Percentiles rank a stretch among this genome's conserved stretches.
These are phyloP conservation scores for Cucurbita argyrosperma DNA, from an alignment of 306 rosid genomes.

Conservation along the genomic window DNA sequence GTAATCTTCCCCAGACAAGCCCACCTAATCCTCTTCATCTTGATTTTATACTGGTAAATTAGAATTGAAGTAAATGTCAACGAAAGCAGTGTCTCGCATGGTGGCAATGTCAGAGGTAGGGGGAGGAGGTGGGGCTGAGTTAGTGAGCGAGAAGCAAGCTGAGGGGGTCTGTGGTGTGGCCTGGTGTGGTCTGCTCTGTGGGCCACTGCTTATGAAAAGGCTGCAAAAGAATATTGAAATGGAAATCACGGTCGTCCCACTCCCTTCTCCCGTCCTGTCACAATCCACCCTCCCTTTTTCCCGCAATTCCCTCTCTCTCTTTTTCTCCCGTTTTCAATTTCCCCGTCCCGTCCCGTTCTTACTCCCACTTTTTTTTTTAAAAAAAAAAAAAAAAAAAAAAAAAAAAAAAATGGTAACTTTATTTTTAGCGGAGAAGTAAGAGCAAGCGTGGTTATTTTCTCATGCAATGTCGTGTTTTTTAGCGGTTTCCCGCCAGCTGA, in stretches of 20 bases:
- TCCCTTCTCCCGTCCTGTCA: slow-evolving; percentile 55
- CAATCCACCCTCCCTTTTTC: slow-evolving; percentile 40
- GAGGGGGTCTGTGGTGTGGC: not conserved
- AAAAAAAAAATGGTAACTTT: not conserved
- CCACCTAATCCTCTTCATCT: not conserved
- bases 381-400: too few species aligned
- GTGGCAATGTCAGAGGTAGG: slow-evolving; percentile 15
- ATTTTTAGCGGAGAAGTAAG: too few species aligned
- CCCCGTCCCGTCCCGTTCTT: not conserved
- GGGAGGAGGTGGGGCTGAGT: slow-evolving; percentile 11
- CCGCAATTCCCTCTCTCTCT: slow-evolving; percentile 52
- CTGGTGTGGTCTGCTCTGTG: not conserved
- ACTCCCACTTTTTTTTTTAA: too few species aligned
- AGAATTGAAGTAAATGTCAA: slow-evolving; percentile 15
- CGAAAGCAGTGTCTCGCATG: slow-evolving; percentile 15
- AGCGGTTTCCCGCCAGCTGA: slow-evolving; percentile 61
- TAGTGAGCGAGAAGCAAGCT: slow-evolving; percentile 28
- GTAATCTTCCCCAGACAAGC: not conserved
- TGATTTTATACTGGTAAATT: not conserved
- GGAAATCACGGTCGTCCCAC: slow-evolving; percentile 74
- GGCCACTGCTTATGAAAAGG: slow-evolving; percentile 43
- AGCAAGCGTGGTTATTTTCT: slow-evolving; percentile 19
- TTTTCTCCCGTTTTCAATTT: not conserved
- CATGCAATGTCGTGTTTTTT: slow-evolving; percentile 8
- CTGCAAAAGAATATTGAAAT: slow-evolving; percentile 81